Percentiles rank a stretch among this genome's conserved stretches.
These are phyloP conservation scores for Botrytis paeoniae DNA, from an alignment of 2,329 filamentous ascomycete genomes.

Conservation along the genomic window DNA sequence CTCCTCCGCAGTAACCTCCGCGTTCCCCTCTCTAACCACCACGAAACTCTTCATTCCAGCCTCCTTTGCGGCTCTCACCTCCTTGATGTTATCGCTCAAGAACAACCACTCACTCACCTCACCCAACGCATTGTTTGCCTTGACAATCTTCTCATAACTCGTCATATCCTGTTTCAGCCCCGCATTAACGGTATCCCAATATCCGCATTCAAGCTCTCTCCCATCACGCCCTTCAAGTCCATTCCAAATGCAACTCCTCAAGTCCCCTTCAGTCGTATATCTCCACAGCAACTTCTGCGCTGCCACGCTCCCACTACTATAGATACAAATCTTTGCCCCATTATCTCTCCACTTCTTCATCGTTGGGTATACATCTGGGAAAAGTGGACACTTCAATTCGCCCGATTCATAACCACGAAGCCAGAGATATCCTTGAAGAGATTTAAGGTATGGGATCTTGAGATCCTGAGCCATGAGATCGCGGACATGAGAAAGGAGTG, in stretches of 20 bases:
- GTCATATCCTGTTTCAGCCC: constrained; percentile 65
- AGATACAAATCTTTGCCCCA: constrained; percentile 55
- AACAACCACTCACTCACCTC: constrained; percentile 63
- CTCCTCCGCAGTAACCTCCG: constrained; percentile 53
- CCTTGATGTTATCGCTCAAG: constrained; percentile 73
- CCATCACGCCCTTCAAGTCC: constrained; percentile 82
- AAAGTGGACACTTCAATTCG: constrained; percentile 68
- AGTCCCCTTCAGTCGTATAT: constrained; percentile 57
- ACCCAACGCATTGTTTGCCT: constrained; percentile 41
- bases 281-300: constrained; percentile 79
- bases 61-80: constrained; percentile 59
- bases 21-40: constrained; percentile 68
- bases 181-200: constrained; percentile 80
- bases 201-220: constrained; percentile 67
- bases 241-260: constrained; percentile 56
- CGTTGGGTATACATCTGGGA: constrained; percentile 67
- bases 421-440: constrained; percentile 78
- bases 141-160: constrained; percentile 55
- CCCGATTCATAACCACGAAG: constrained; percentile 68
- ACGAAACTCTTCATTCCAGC: constrained; percentile 63
- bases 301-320: constrained; percentile 75
- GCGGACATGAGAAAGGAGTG: constrained; percentile 63
- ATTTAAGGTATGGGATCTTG: constrained; percentile 75
- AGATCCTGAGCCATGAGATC: constrained; percentile 70
- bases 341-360: constrained; percentile 58